Evolutionary conservation across 306 rosid genomes (phyloP).

Genomic region (Carpinus viminea): DNA sequence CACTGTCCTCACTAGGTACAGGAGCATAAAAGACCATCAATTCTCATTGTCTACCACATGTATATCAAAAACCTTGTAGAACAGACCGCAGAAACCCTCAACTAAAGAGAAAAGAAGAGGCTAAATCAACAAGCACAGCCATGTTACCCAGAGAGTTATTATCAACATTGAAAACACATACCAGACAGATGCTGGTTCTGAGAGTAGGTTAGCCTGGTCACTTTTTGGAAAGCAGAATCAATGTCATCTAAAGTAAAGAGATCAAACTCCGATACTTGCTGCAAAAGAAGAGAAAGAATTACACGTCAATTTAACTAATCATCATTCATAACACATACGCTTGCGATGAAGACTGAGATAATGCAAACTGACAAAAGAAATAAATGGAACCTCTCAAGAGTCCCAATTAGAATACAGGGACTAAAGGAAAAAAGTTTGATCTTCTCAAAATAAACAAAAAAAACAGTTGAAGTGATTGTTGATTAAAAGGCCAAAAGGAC

Average conservation of each 20-base stretch:
- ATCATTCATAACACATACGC: constrained; percentile 3
- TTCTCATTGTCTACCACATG: neutral
- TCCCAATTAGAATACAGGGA: neutral
- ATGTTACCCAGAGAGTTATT: neutral
- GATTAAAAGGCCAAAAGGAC: neutral
- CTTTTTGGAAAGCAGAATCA: constrained; percentile 82
- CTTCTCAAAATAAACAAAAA: neutral
- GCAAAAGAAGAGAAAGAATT: constrained; percentile 35
- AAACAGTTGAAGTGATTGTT: neutral
- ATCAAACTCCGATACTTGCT: constrained; percentile 95
- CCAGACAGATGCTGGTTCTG: constrained; percentile 95
- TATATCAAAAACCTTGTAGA: neutral
- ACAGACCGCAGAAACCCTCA: neutral
- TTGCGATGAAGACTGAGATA: neutral
- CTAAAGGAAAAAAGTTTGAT: neutral
- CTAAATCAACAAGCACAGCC: neutral
- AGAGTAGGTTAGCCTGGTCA: constrained; percentile 87
- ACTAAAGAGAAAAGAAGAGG: neutral
- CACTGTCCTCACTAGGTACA: neutral
- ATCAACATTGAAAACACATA: constrained; percentile 18
- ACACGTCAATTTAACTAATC: constrained; percentile 26
- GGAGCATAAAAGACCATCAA: neutral
- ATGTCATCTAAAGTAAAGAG: constrained; percentile 87
- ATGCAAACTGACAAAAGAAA: neutral
- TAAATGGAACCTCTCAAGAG: neutral